Percentiles rank a stretch among this genome's conserved stretches.
phyloP scores from a whole-genome alignment of 108 stramenopile species.

The Discostella stelligeroides region DNA sequence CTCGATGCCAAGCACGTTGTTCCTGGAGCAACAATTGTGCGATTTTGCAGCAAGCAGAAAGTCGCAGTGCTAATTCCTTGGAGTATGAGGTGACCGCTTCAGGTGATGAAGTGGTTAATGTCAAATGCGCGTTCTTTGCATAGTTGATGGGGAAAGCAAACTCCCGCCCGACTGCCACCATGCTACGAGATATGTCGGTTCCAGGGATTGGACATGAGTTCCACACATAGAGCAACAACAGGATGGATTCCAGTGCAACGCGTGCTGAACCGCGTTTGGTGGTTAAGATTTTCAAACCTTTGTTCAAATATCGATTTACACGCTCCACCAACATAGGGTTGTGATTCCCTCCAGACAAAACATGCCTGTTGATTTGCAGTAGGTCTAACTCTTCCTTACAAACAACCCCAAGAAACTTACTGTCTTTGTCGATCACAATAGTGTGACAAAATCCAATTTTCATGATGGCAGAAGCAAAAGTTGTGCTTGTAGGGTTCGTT shows the following conservation, averaged over 20 bases:
- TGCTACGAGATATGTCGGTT: too few relatives aligned
- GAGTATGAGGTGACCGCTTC: neutral
- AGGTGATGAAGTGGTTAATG: neutral
- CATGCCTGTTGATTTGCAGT: too few relatives aligned
- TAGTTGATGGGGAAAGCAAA: slow-evolving; percentile 23
- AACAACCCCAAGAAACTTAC: neutral
- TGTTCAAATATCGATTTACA: too few relatives aligned
- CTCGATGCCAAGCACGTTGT: too few relatives aligned
- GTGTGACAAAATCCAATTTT: neutral
- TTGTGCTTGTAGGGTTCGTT: neutral
- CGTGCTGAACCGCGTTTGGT: too few relatives aligned
- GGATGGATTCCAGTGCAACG: slow-evolving; percentile 1
- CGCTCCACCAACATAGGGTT: too few relatives aligned
- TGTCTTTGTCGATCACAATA: too few relatives aligned
- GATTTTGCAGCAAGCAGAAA: neutral
- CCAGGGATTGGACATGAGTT: slow-evolving; percentile 22
- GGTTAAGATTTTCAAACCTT: too few relatives aligned
- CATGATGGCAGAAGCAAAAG: slow-evolving; percentile 5
- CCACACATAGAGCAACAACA: slow-evolving; percentile 22
- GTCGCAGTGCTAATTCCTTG: neutral
- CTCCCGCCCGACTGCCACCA: too few relatives aligned
- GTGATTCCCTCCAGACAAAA: too few relatives aligned
- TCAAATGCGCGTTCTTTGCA: neutral
- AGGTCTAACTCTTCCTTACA: slow-evolving; percentile 3
- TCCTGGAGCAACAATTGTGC: neutral